A percentile compares a stretch with the other conserved stretches of the same genome.
Conservation (phyloP, 2,329 filamentous ascomycete genomes). For the Aspergillus quadrilineatus region DNA sequence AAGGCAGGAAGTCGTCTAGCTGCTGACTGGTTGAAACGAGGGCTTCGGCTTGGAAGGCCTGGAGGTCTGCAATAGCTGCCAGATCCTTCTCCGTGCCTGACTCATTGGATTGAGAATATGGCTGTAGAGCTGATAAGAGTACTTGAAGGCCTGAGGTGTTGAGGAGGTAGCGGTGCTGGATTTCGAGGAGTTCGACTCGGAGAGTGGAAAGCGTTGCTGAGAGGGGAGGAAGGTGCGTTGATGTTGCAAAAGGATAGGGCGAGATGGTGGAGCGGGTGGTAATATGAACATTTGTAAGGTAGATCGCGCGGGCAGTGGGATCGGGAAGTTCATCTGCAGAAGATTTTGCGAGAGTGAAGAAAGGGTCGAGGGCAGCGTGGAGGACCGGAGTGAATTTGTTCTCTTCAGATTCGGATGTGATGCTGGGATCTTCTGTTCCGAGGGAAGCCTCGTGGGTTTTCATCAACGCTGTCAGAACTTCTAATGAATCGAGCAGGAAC, state of each 20-base stretch:
- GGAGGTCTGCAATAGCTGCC: slow-evolving; percentile 54
- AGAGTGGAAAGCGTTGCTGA: slow-evolving; percentile 53
- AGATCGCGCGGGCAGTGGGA: slow-evolving; percentile 48
- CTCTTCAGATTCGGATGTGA: slow-evolving; percentile 55
- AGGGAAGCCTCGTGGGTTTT: slow-evolving; percentile 84
- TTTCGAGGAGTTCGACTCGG: slow-evolving; percentile 58
- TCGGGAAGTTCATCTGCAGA: slow-evolving; percentile 45
- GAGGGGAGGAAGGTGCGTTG: slow-evolving; percentile 56
- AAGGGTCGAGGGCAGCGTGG: slow-evolving; percentile 79
- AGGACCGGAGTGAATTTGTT: slow-evolving; percentile 74
- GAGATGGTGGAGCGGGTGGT: slow-evolving; percentile 40
- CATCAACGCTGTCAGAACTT: slow-evolving; percentile 75
- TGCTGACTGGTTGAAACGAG: slow-evolving; percentile 70
- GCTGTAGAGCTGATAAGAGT: slow-evolving; percentile 60
- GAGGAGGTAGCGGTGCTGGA: slow-evolving; percentile 72
- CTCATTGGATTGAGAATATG: slow-evolving; percentile 34
- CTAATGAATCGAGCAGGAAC: slow-evolving; percentile 77
- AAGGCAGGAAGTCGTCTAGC: slow-evolving; percentile 88
- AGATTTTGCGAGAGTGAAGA: slow-evolving; percentile 65
- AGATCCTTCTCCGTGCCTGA: slow-evolving; percentile 42
- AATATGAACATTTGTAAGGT: slow-evolving; percentile 49
- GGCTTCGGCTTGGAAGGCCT: slow-evolving; percentile 58
- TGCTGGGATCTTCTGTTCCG: slow-evolving; percentile 42
- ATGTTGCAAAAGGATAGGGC: slow-evolving; percentile 60
- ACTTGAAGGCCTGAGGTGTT: slow-evolving; percentile 69